phyloP scores from a whole-genome alignment of 2,329 filamentous ascomycete species.

The Dactylonectria estremocensis region DNA sequence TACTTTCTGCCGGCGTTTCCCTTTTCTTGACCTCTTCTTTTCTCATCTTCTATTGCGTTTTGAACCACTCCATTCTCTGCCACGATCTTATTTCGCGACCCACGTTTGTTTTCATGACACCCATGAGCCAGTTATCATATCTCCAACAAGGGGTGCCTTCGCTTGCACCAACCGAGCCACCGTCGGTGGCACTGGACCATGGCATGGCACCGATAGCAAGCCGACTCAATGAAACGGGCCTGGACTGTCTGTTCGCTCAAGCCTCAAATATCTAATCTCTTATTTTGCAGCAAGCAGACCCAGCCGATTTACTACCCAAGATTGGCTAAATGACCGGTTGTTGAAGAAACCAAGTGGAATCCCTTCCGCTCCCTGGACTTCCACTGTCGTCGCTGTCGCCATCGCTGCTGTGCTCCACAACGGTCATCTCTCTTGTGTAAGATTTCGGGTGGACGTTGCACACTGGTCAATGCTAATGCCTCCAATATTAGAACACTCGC shows the following conservation, averaged over 20 bases:
- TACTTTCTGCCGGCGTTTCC: not conserved
- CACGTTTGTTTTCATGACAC: conserved; percentile 1
- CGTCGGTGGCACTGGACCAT: not conserved
- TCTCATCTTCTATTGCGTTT: not conserved
- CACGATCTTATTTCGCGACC: conserved; percentile 1
- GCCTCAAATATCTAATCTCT: conserved; percentile 15
- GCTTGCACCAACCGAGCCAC: conserved; percentile 12
- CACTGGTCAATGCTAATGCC: conserved; percentile 21
- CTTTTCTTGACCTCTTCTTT: not conserved
- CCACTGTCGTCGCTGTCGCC: conserved; percentile 4
- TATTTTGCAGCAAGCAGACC: conserved; percentile 7
- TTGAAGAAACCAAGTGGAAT: conserved; percentile 17
- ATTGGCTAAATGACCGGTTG: conserved; percentile 14
- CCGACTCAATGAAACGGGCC: conserved; percentile 10
- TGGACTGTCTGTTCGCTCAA: not conserved
- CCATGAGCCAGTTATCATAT: not conserved
- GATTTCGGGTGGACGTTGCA: conserved; percentile 11
- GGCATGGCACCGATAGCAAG: conserved; percentile 1
- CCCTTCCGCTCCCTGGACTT: conserved; percentile 1
- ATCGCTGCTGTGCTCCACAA: conserved; percentile 11
- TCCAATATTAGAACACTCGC: conserved; percentile 21
- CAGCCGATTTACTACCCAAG: conserved; percentile 12
- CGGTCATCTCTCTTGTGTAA: conserved; percentile 23
- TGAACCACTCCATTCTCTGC: not conserved
- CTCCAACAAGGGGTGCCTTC: not conserved